Percentiles rank a stretch among this genome's conserved stretches.
These are phyloP conservation scores for Fusarium vanettenii DNA, from an alignment of 2,329 filamentous ascomycete species.

Conservation along the genomic window DNA sequence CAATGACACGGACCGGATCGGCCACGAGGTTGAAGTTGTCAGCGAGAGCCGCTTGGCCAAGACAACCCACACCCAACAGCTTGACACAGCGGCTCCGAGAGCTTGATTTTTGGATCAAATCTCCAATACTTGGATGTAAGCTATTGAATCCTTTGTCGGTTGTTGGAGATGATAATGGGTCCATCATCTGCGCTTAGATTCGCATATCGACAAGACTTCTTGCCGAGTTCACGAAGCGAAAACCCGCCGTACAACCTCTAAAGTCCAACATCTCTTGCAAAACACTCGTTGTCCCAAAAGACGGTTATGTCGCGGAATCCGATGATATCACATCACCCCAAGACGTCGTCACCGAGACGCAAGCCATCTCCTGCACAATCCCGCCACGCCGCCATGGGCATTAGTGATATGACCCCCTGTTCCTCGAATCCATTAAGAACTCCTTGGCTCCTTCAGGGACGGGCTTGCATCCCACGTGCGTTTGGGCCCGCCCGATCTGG, in stretches of 20 bases:
- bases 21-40: constrained; percentile 32
- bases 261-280: neutral
- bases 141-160: neutral
- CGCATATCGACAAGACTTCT: constrained; percentile 6
- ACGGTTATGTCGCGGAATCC: neutral
- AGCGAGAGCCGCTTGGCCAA: constrained; percentile 14
- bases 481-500: constrained; percentile 29
- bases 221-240: neutral
- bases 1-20: constrained; percentile 30
- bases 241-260: neutral
- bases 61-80: neutral
- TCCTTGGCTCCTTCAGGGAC: constrained; percentile 8
- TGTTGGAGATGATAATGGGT: neutral
- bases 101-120: neutral
- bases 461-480: constrained; percentile 30
- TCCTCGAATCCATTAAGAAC: neutral
- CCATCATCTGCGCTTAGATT: neutral
- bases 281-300: neutral
- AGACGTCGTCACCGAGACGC: constrained; percentile 11
- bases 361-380: neutral
- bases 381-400: constrained; percentile 1
- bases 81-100: neutral
- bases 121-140: neutral
- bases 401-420: neutral
- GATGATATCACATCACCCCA: neutral